Evolutionary conservation across 2,329 filamentous ascomycete genomes (phyloP).

Genomic region (Colletotrichum sp.): DNA sequence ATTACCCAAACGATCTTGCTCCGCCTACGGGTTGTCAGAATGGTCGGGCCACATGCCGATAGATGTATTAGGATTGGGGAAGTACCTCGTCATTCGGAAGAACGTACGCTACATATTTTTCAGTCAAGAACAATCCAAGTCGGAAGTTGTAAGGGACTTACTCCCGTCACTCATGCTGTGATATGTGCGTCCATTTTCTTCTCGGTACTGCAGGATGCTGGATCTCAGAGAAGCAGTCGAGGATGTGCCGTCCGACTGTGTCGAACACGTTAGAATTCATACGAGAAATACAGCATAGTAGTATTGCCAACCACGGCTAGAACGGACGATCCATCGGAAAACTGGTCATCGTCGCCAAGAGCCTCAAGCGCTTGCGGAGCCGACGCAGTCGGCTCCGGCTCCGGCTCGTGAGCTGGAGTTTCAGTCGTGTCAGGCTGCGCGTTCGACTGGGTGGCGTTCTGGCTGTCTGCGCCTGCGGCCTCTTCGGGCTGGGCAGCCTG

Average conservation of each 20-base stretch:
- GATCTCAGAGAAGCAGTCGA: neutral
- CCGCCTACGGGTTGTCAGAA: neutral
- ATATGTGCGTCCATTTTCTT: neutral
- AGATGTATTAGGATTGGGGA: neutral
- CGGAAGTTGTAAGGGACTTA: slow-evolving; percentile 13
- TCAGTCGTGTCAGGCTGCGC: neutral
- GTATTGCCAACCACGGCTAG: neutral
- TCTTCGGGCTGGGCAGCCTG: neutral
- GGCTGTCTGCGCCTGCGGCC: neutral
- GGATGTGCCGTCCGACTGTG: neutral
- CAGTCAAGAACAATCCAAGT: neutral
- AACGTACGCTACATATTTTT: neutral
- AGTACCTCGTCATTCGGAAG: neutral
- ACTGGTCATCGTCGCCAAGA: neutral
- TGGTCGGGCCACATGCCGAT: neutral
- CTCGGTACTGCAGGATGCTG: neutral
- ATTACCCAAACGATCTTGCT: neutral
- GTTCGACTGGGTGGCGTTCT: neutral
- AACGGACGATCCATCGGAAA: neutral
- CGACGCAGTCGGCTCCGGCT: too few relatives aligned
- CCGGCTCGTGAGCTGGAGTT: neutral
- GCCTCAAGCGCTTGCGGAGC: neutral
- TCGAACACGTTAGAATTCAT: neutral
- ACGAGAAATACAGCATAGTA: neutral
- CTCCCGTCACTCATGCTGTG: slow-evolving; percentile 27